A percentile compares a stretch with the other conserved stretches of the same genome.
Evolutionary conservation across 2,329 filamentous ascomycete genomes (phyloP).

Genomic region (Aspergillus bombycis): DNA sequence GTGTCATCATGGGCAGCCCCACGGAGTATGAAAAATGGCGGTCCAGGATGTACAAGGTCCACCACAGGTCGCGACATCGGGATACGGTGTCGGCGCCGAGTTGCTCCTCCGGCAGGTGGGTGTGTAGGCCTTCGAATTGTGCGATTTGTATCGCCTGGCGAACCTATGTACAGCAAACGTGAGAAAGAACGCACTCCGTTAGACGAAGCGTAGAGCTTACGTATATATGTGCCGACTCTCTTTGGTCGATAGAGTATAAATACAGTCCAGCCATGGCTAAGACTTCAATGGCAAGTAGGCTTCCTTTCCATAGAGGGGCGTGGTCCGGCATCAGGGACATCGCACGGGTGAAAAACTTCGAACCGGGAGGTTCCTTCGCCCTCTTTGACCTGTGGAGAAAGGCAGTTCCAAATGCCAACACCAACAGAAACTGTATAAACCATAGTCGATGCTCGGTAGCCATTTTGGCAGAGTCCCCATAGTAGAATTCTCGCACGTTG

Average conservation of each 20-base stretch:
- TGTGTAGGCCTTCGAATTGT: neutral
- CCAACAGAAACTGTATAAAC: neutral
- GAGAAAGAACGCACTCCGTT: accelerated
- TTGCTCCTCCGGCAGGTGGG: neutral
- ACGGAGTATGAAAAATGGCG: neutral
- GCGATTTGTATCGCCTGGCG: neutral
- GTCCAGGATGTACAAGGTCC: neutral
- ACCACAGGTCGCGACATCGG: neutral
- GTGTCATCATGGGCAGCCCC: neutral
- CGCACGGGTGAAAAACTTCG: neutral
- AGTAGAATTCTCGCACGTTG: neutral
- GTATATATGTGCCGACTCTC: neutral
- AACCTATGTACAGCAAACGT: neutral
- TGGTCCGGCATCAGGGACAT: neutral
- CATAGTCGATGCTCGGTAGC: neutral
- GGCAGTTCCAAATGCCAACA: neutral
- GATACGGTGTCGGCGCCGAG: neutral
- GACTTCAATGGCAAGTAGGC: neutral
- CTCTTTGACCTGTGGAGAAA: neutral
- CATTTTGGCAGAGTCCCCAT: neutral
- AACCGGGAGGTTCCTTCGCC: neutral
- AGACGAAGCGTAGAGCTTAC: neutral
- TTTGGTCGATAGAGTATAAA: neutral
- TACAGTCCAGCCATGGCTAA: neutral
- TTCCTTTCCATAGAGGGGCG: neutral